Base-by-base conservation (phyloP, 257 asterid genomes). In the Fraxinus excelsior region DNA sequence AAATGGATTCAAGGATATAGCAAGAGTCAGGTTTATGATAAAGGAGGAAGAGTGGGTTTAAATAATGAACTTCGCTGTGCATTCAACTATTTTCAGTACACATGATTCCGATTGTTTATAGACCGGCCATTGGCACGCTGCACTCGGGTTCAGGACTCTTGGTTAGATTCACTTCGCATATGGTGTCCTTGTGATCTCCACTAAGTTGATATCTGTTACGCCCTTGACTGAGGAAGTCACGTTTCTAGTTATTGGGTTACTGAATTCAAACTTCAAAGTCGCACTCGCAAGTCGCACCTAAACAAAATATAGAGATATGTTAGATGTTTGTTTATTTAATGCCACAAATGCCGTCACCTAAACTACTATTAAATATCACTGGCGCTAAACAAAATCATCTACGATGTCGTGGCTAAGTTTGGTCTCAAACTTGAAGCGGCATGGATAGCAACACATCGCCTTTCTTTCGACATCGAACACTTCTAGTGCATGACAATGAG, bases 201-300 rank as follows among this genome's bases (percentile, higher is more conserved):
- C 26, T 70, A 7, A 86, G 0, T 76, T 10, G 8, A 51, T 40
- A 2, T 84, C 85, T 25, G 90, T 81, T 3, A 70, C 18, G 0
- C 86, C 89, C 6, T 88, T 86, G 1, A 53, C 67, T 74, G 2
- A 28, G 1, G 1, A 85, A 2, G 87, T 85, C 13, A 86, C 69
- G 7, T 78, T 42, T 34, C 72, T 76, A 0, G 80, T 82, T 21
- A 74, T 81, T 0, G 53, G 71, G 76, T 85, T 76, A 25, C 70
- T 67, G 90, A 92, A 91, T 62, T 86, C 85, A 75, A 91, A 14
- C 3, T 72, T 71, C 76, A 91, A 92, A 25, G 58, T 77, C 0
- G 88, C 92, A n/a, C 86, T n/a, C n/a, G n/a, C n/a, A 92, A 25
- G 58, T 77, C 0, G 88, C 92, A n/a, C 86, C 96, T 91, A 21